phyloP scores from a whole-genome alignment of 495 filamentous ascomycete genomes.

The Neurospora pannonica region DNA sequence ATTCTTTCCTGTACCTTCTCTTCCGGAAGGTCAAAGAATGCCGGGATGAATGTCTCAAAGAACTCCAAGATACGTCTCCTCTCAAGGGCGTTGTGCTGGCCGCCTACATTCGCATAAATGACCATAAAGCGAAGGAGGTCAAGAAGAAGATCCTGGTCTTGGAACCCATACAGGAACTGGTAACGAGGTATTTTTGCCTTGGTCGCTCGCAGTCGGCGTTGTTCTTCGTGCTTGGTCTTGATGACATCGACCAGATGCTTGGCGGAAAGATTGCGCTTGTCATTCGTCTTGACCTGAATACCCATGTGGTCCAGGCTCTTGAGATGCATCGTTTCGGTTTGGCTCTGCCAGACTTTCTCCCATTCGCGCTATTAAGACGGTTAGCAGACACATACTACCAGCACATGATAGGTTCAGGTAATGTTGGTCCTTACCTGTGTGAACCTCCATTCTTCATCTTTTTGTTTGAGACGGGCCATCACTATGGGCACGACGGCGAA shows the following conservation, averaged over 20 bases:
- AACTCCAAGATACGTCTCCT: constrained; percentile 69
- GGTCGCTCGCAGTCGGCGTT: constrained; percentile 54
- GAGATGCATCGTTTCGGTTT: constrained; percentile 86
- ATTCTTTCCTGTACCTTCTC: constrained; percentile 69
- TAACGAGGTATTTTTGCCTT: constrained; percentile 51
- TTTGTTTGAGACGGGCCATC: constrained; percentile 78
- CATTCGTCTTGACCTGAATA: constrained; percentile 67
- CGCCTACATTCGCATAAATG: constrained; percentile 59
- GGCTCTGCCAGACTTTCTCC: constrained; percentile 97
- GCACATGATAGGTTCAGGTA: background rate
- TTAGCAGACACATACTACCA: constrained; percentile 6
- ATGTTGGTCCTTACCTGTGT: constrained; percentile 43
- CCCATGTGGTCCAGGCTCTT: constrained; percentile 94
- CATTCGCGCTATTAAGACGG: constrained; percentile 66
- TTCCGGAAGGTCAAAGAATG: constrained; percentile 78
- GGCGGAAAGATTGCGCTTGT: constrained; percentile 81
- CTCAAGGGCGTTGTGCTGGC: constrained; percentile 58
- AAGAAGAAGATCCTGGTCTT: constrained; percentile 68
- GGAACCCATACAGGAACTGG: constrained; percentile 65
- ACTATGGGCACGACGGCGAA: constrained; percentile 78
- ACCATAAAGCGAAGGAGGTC: constrained; percentile 76
- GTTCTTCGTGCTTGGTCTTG: constrained; percentile 78
- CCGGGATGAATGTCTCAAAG: constrained; percentile 76
- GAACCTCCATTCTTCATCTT: constrained; percentile 93
- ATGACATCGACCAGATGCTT: constrained; percentile 82